Conservation (phyloP, 1,284 basidiomycete genomes). For the Tremellales sp. region DNA sequence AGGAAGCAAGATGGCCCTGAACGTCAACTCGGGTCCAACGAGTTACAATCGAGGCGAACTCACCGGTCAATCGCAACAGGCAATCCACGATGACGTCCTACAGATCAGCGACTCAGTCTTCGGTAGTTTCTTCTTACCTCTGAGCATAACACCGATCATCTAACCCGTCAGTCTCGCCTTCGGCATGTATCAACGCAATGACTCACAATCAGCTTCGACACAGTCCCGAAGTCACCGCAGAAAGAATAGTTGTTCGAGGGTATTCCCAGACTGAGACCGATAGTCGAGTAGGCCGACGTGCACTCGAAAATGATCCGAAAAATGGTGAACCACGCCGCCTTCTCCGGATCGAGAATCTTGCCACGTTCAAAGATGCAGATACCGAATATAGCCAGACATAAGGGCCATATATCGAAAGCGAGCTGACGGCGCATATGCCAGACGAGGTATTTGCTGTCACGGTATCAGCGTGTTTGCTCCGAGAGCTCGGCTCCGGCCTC, state of each 20-base stretch:
- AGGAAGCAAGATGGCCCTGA: conserved; percentile 20
- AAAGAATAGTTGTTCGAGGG: conserved; percentile 40
- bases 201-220: conserved; percentile 41
- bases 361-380: conserved; percentile 34
- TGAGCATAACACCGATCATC: conserved; percentile 41
- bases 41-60: not conserved
- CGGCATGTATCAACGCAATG: not conserved
- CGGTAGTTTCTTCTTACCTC: too few species aligned
- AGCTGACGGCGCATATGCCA: conserved; percentile 37
- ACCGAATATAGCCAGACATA: conserved; percentile 27
- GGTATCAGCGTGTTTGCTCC: not conserved
- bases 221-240: conserved; percentile 32
- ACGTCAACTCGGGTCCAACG: not conserved
- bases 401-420: conserved; percentile 40
- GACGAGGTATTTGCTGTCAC: conserved; percentile 36
- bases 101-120: too few species aligned
- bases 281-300: conserved; percentile 32
- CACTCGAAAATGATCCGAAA: conserved; percentile 39
- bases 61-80: conserved; percentile 40
- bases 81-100: conserved; percentile 41
- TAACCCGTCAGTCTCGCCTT: conserved; percentile 1
- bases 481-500: not conserved
- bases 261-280: conserved; percentile 31
- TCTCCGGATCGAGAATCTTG: conserved; percentile 22
- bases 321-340: conserved; percentile 26